phyloP scores from a whole-genome alignment of 768 basidiomycete genomes.

The Termitomyces sp. region DNA sequence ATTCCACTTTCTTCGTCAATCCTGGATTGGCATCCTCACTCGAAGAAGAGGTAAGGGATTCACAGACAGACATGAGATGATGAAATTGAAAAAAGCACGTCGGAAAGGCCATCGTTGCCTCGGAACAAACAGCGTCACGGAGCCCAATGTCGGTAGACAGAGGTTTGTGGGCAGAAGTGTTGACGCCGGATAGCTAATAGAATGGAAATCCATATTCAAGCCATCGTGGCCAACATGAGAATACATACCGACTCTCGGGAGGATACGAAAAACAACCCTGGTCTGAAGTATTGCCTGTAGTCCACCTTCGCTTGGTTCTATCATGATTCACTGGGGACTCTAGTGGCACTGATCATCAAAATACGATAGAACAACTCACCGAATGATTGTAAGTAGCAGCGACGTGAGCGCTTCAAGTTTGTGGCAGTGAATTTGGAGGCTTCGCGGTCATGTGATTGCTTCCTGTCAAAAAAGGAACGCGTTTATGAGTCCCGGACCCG shows the following conservation, averaged over 20 bases:
- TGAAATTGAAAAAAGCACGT: conserved; percentile 53
- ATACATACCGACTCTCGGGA: conserved; percentile 63
- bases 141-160: conserved; percentile 51
- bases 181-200: conserved; percentile 69
- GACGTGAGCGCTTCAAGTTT: conserved; percentile 68
- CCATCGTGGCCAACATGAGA: not conserved
- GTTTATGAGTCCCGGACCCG: too few species aligned
- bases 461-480: too few species aligned
- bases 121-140: conserved; percentile 25
- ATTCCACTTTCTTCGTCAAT: conserved; percentile 62
- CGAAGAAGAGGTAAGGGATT: conserved; percentile 74
- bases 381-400: conserved; percentile 52
- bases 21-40: conserved; percentile 46
- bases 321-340: conserved; percentile 4
- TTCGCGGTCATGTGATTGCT: too few species aligned
- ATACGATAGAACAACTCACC: conserved; percentile 19
- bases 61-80: conserved; percentile 70
- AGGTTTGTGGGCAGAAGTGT: conserved; percentile 69
- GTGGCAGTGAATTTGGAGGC: too few species aligned
- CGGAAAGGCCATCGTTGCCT: conserved; percentile 38
- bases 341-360: not conserved
- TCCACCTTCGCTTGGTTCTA: conserved; percentile 35
- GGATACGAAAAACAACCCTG: conserved; percentile 64
- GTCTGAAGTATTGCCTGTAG: conserved; percentile 54
- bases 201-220: not conserved